Percentiles rank a stretch among this genome's conserved stretches.
These are phyloP conservation scores for Pneumocystis carinii DNA, from an alignment of 1,139 yeast species.

Conservation along the genomic window DNA sequence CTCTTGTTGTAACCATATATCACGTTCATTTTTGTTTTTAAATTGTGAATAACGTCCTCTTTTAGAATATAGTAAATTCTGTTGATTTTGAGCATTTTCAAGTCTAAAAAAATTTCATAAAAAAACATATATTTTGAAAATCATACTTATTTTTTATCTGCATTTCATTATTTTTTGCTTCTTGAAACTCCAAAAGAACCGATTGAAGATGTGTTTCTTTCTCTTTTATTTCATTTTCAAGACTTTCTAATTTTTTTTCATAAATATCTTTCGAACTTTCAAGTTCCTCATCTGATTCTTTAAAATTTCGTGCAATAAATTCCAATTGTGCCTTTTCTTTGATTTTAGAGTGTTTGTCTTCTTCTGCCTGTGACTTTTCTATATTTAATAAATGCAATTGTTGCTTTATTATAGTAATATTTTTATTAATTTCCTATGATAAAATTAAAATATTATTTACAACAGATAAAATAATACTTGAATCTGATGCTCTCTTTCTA, in stretches of 20 bases:
- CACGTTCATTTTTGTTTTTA: constrained; percentile 41
- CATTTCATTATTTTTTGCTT: constrained; percentile 29
- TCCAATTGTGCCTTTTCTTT: constrained; percentile 24
- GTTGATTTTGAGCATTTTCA: constrained; percentile 35
- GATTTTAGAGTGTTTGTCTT: constrained; percentile 33
- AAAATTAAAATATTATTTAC: constrained; percentile 13
- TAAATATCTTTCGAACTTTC: constrained; percentile 4
- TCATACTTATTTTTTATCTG: constrained; percentile 26
- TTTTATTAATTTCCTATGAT: constrained; percentile 32
- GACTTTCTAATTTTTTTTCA: constrained; percentile 11
- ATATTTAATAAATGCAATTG: constrained; percentile 24
- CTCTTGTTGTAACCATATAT: constrained; percentile 48
- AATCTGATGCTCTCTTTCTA: constrained; percentile 33
- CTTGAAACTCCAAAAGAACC: constrained; percentile 34
- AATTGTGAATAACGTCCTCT: constrained; percentile 59
- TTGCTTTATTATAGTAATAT: constrained; percentile 31
- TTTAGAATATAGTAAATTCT: constrained; percentile 54
- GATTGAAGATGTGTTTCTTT: constrained; percentile 13
- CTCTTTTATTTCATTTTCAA: constrained; percentile 19
- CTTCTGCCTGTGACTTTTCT: constrained; percentile 35
- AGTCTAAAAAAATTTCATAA: constrained; percentile 6
- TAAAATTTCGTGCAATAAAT: constrained; percentile 15
- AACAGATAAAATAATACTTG: constrained; percentile 18
- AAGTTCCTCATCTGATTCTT: constrained; percentile 11
- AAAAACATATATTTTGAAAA: not conserved